Conservation (phyloP, 306 rosid genomes). For the Trifolium pratense region DNA sequence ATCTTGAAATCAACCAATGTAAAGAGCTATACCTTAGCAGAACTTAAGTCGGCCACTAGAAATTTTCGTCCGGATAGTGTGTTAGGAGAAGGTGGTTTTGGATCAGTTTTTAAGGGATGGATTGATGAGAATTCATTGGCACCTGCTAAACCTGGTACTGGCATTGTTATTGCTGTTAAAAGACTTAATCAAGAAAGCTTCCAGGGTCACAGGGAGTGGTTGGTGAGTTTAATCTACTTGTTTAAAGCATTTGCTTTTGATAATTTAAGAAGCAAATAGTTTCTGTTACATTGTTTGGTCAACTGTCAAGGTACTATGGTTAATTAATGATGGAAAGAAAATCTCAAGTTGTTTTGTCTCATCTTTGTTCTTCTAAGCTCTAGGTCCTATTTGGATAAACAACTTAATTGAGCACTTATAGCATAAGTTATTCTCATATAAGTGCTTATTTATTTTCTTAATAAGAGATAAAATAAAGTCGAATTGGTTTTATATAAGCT, state of each 20-base stretch:
- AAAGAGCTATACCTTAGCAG: constrained; percentile 57
- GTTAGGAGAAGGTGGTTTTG: constrained; percentile 70
- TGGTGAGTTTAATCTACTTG: constrained; percentile 55
- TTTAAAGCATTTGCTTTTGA: constrained; percentile 5
- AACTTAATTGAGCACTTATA: not conserved
- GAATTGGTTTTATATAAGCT: not conserved
- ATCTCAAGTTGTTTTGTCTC: constrained; percentile 10
- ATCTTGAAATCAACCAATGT: constrained; percentile 62
- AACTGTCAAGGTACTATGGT: not conserved
- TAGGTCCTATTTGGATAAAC: not conserved
- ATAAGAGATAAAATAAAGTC: no score
- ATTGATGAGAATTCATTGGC: constrained; percentile 57
- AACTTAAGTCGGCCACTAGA: constrained; percentile 66
- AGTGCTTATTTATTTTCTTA: not conserved
- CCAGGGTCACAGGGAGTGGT: constrained; percentile 73
- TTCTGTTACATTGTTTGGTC: not conserved
- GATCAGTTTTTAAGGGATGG: constrained; percentile 79
- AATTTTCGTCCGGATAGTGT: constrained; percentile 70
- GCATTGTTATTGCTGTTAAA: constrained; percentile 69
- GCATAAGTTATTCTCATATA: not conserved
- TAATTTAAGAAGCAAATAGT: constrained; percentile 10
- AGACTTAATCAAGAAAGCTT: constrained; percentile 63
- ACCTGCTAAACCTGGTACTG: constrained; percentile 69
- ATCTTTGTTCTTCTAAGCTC: not conserved
- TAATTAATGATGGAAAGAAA: not conserved